phyloP scores from a whole-genome alignment of 305 asterid genomes.

The Fraxinus baroniana region DNA sequence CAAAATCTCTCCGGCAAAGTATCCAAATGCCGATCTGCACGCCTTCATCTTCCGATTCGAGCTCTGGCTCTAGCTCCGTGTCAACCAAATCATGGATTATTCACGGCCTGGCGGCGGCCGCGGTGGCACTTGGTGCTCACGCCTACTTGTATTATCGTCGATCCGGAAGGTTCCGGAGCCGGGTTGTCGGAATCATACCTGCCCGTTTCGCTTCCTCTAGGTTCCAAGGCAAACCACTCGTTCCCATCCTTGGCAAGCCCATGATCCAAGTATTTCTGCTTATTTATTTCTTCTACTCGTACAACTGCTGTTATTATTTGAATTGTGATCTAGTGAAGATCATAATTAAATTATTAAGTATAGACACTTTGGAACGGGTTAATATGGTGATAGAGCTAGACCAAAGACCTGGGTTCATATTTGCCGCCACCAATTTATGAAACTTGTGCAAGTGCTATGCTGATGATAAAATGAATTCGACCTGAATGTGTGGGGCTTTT shows the following conservation, averaged over 20 bases:
- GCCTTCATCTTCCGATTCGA: conserved; percentile 41
- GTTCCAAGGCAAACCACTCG: conserved; percentile 81
- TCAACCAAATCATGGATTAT: conserved; percentile 45
- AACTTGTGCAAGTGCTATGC: background rate
- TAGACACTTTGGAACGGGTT: background rate
- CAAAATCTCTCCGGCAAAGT: background rate
- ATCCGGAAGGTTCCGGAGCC: conserved; percentile 56
- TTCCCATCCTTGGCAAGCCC: conserved; percentile 81
- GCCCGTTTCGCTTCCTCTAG: conserved; percentile 87
- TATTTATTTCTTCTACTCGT: background rate
- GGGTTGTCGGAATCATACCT: conserved; percentile 88
- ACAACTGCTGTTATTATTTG: background rate
- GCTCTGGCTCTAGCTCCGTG: conserved; percentile 8
- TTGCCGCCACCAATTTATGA: background rate
- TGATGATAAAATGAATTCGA: background rate
- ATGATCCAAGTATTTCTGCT: conserved; percentile 76
- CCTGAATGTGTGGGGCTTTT: background rate
- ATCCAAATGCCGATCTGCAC: conserved; percentile 40
- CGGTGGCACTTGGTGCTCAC: conserved; percentile 62
- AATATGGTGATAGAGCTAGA: background rate
- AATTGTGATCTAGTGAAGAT: background rate
- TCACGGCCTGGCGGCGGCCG: conserved; percentile 58
- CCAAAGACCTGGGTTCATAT: background rate
- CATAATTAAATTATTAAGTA: background rate
- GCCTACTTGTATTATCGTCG: conserved; percentile 48